These are phyloP conservation scores for Aspergillus hancockii DNA, from an alignment of 495 filamentous ascomycete genomes.

Conservation along the genomic window DNA sequence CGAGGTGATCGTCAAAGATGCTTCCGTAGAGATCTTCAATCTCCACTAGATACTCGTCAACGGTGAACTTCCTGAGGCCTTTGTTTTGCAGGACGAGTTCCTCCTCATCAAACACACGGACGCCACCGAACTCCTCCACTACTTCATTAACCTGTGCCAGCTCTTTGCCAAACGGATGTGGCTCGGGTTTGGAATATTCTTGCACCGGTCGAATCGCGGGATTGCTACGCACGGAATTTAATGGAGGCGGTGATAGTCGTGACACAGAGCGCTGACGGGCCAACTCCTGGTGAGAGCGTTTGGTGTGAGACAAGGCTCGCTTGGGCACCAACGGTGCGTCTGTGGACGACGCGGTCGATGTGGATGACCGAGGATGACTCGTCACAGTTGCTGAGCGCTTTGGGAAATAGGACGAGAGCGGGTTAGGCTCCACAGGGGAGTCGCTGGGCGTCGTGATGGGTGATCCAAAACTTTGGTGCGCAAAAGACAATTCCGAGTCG, in stretches of 20 bases:
- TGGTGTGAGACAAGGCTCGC: slow-evolving; percentile 81
- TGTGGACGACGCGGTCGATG: slow-evolving; percentile 43
- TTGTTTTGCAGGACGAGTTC: slow-evolving; percentile 62
- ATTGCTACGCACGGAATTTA: slow-evolving; percentile 36
- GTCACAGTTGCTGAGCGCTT: slow-evolving; percentile 45
- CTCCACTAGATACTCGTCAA: slow-evolving; percentile 82
- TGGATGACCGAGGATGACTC: slow-evolving; percentile 44
- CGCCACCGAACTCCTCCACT: slow-evolving; percentile 78
- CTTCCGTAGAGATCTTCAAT: slow-evolving; percentile 68
- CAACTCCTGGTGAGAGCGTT: slow-evolving; percentile 68
- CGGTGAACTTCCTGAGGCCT: slow-evolving; percentile 73
- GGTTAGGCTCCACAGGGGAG: slow-evolving; percentile 70
- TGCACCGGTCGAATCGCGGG: slow-evolving; percentile 37
- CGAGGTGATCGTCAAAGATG: slow-evolving; percentile 48
- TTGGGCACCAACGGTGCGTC: slow-evolving; percentile 68
- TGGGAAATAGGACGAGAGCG: slow-evolving; percentile 79
- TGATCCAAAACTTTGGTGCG: slow-evolving; percentile 56
- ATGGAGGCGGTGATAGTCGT: slow-evolving; percentile 47
- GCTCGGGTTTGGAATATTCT: slow-evolving; percentile 47
- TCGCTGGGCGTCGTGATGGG: slow-evolving; percentile 71
- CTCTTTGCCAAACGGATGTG: slow-evolving; percentile 54
- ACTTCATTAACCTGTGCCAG: slow-evolving; percentile 61
- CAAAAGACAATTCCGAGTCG: slow-evolving; percentile 64
- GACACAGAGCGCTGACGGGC: slow-evolving; percentile 67
- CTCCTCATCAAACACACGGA: slow-evolving; percentile 68